Evolutionary conservation across 2,329 filamentous ascomycete species (phyloP), one percentile per base, ranked within the genome.

Genomic region (Pseudocercospora musae): DNA sequence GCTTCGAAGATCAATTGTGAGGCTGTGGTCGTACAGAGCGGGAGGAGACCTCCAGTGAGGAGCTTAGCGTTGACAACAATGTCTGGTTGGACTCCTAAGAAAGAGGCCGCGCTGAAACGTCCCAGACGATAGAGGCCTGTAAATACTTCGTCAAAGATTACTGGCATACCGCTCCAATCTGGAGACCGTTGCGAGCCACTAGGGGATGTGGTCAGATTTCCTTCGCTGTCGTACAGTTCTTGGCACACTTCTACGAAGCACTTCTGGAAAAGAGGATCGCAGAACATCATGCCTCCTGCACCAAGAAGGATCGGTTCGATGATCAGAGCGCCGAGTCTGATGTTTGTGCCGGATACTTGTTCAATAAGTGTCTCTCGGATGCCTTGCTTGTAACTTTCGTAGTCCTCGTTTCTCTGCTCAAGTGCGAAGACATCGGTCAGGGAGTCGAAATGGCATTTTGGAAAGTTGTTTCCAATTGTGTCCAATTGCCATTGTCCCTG

Each of bases 101-200:
- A 90, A 0, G 87, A 87, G 0, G 89, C 85, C 0, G 90, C 82
- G 0, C 85, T 87, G 71, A 88, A 86, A 42, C 87, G 85, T 1
- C 92, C 91, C 0, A 96, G 85, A 11, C 92, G 89, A 74, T 93
- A 93, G 4, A 96, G 80, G 1, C 91, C 91, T 0, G 91, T 94
- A 76, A 96, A 96, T 37, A 96, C 91, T 73, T 96, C 92, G 72
- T 96, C 91, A 67, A 92, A 91, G 68, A 96, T 81, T 42, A 96
- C 79, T 0, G 92, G 91, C 3, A 96, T 82, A 1, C 91, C 90
- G 1, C 81, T 81, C 91, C 91, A 96, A 29, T 78, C 66, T 8
- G 69, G 70, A 31, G 69, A 56, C 33, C 71, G 68, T 23, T 53
- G 33, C 29, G 15, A 58, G 29, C 44, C n/a, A 10, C 44, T 25